phyloP scores from a whole-genome alignment of 1,284 basidiomycete species.

The Chiua sp. region DNA sequence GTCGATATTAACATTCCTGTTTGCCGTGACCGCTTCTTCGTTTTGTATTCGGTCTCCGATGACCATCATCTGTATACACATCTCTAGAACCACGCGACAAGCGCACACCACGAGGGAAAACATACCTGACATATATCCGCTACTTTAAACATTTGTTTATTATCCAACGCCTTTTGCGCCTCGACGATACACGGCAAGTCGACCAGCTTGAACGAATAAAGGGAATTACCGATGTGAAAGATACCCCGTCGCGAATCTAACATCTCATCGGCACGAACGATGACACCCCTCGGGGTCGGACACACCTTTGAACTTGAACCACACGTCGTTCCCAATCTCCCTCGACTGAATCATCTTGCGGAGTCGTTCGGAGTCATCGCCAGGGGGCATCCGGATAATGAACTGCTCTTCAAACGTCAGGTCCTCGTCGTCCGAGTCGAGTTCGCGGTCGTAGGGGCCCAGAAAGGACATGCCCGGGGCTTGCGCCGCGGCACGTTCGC shows the following conservation, averaged over 20 bases:
- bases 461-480: constrained; percentile 84
- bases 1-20: constrained; percentile 85
- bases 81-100: constrained; percentile 16
- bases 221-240: constrained; percentile 85
- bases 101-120: constrained; percentile 4
- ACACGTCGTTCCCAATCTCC: constrained; percentile 85
- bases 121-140: constrained; percentile 95
- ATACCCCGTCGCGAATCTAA: constrained; percentile 91
- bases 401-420: constrained; percentile 98
- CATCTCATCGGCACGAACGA: constrained; percentile 11
- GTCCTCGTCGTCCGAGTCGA: constrained; percentile 95
- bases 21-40: constrained; percentile 62
- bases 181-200: constrained; percentile 96
- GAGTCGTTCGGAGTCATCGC: constrained; percentile 79
- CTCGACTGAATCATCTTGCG: constrained; percentile 83
- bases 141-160: constrained; percentile 97
- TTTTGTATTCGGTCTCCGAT: constrained; percentile 79
- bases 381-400: constrained; percentile 88
- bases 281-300: background rate
- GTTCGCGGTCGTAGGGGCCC: constrained; percentile 90
- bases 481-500: constrained; percentile 77
- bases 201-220: constrained; percentile 93
- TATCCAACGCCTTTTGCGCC: constrained; percentile 96
- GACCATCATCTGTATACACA: constrained; percentile 76
- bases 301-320: constrained; percentile 98